Percentiles rank a stretch among this genome's conserved stretches.
phyloP scores from a whole-genome alignment of 139 green algal genomes.

The Coelastrella sp. region DNA sequence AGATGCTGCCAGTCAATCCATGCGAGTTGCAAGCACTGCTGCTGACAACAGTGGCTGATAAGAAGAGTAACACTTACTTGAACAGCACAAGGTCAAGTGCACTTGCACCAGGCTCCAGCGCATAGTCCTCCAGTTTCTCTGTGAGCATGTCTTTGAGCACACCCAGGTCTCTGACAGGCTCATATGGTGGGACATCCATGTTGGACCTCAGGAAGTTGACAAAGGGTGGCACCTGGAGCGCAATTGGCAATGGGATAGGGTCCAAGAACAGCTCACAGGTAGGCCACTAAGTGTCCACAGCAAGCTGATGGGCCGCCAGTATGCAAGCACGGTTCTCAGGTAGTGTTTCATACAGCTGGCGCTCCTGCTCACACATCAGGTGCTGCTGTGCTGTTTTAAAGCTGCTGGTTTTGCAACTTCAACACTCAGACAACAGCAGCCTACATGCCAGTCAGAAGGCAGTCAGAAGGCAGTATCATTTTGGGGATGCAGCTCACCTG shows the following conservation, averaged over 20 bases:
- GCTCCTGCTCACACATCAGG: no score
- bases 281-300: no score
- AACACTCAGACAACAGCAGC: no score
- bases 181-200: slow-evolving; percentile 84
- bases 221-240: slow-evolving; percentile 74
- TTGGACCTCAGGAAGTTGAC: slow-evolving; percentile 85
- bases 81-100: slow-evolving; percentile 92
- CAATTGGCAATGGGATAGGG: no score
- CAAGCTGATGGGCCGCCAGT: no score
- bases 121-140: slow-evolving; percentile 88
- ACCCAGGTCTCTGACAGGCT: slow-evolving; percentile 77
- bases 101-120: slow-evolving; percentile 77
- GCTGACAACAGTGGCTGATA: background rate
- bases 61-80: slow-evolving; percentile 35
- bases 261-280: no score
- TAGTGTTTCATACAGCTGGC: no score
- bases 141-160: slow-evolving; percentile 79
- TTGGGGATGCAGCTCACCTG: slow-evolving; percentile 20
- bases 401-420: no score
- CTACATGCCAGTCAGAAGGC: no score
- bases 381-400: no score
- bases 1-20: background rate
- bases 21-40: background rate
- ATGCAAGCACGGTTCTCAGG: no score
- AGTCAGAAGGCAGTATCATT: no score